Evolutionary conservation across 495 filamentous ascomycete species (phyloP), one percentile per base, ranked within the genome.

Genomic region (Penicillium argentinense): DNA sequence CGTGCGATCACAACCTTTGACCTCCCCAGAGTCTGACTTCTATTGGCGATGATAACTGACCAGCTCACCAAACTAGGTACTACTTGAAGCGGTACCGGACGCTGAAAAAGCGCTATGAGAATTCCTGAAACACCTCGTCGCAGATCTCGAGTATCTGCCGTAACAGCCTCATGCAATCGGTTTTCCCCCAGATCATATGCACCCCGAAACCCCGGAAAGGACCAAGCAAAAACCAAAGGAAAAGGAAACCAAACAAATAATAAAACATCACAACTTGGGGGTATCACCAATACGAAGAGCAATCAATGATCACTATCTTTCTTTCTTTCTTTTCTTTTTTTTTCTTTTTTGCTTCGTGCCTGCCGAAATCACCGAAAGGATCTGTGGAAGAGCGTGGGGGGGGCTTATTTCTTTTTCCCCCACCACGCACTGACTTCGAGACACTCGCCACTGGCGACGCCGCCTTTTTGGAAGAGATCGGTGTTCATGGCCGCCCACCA

Each of bases 341-440:
- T n/a, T n/a, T n/a, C n/a, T 58, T 60, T 50, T 48, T 49, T 34
- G 25, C 45, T 54, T 56, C 53, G 54, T 47, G 53, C 47, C 52
- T 49, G 48, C 43, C 59, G 43, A 49, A 64, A 66, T 57, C 49
- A 59, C 54, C 46, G 39, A 42, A 49, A 54, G 47, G 45, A 60
- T 42, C 51, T 25, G 23, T 38, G 45, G 34, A 46, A 27, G 41
- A 26, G n/a, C n/a, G n/a, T n/a, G 43, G 38, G 32, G 42, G 32
- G 40, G 18, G 16, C 39, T 67, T 47, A 73, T 64, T 67, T 78
- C 71, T 90, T 95, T 63, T 75, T 74, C 53, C 88, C 91, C 85
- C 89, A 95, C 90, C 90, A 96, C n/a, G 88, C 91, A 41, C 91
- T 91, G 45, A 93, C 80, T 74, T 97, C 91, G 33, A 97, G 69